Evolutionary conservation across 1,139 yeast species (phyloP).

Genomic region (Sugiyamaella sp.): DNA sequence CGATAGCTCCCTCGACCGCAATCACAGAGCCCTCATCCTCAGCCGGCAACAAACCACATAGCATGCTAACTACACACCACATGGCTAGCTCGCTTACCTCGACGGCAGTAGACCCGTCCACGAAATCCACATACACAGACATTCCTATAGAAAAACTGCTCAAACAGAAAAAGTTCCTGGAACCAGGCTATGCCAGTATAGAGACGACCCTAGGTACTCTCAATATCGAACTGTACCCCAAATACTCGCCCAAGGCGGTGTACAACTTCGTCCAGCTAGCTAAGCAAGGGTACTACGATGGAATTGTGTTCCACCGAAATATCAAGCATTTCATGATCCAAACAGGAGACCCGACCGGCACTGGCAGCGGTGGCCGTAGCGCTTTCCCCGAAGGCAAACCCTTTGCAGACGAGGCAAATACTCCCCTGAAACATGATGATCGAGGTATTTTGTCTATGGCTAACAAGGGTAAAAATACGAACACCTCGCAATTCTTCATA

Average conservation of each 20-base stretch:
- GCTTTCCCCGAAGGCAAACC: slow-evolving; percentile 41
- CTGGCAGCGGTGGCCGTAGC: slow-evolving; percentile 49
- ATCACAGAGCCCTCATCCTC: neutral
- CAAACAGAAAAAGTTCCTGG: slow-evolving; percentile 38
- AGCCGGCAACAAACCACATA: slow-evolving; percentile 11
- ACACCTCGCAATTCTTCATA: slow-evolving; percentile 79
- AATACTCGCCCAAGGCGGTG: slow-evolving; percentile 49
- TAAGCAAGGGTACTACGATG: slow-evolving; percentile 46
- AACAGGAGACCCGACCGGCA: slow-evolving; percentile 56
- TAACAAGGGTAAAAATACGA: slow-evolving; percentile 59
- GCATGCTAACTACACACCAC: slow-evolving; percentile 38
- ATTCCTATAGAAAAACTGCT: slow-evolving; percentile 36
- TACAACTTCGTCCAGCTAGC: slow-evolving; percentile 50
- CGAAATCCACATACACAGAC: slow-evolving; percentile 32
- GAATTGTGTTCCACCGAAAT: slow-evolving; percentile 51
- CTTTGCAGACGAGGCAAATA: slow-evolving; percentile 61
- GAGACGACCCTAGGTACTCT: slow-evolving; percentile 49
- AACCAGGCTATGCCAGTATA: slow-evolving; percentile 42
- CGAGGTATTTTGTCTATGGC: slow-evolving; percentile 88
- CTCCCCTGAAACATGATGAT: slow-evolving; percentile 70
- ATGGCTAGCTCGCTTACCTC: slow-evolving; percentile 44
- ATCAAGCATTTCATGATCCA: slow-evolving; percentile 55
- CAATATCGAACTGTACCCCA: slow-evolving; percentile 45
- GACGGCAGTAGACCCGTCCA: slow-evolving; percentile 39
- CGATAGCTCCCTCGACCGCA: too few relatives aligned